Percentiles rank a stretch among this genome's conserved stretches.
Conservation (phyloP, 768 basidiomycete genomes). For the Hygrophoropsis aurantiaca region DNA sequence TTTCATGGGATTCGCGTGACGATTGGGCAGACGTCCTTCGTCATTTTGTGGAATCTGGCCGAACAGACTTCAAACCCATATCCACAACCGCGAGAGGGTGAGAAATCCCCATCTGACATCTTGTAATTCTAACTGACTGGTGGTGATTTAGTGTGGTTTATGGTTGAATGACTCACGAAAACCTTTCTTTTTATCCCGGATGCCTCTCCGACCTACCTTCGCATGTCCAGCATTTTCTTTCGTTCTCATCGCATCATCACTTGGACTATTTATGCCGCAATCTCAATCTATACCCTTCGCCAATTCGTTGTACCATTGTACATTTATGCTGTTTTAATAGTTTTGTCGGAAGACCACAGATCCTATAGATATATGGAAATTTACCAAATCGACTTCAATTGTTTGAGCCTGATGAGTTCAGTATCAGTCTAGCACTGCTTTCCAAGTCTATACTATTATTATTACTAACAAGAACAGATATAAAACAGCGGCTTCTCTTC, state of each 20-base stretch:
- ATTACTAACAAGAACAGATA: no score
- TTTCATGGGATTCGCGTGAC: conserved; percentile 72
- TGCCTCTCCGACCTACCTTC: conserved; percentile 26
- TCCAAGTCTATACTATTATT: neutral
- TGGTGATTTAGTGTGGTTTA: conserved; percentile 40
- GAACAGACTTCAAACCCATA: conserved; percentile 81
- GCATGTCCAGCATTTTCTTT: conserved; percentile 7
- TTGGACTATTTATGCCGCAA: conserved; percentile 18
- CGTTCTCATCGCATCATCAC: conserved; percentile 17
- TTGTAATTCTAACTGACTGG: conserved; percentile 7
- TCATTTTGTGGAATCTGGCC: conserved; percentile 70
- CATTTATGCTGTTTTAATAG: conserved; percentile 18
- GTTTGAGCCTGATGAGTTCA: no score
- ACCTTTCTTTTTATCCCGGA: neutral
- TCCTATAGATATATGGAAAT: neutral
- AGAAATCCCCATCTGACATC: conserved; percentile 29
- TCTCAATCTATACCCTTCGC: conserved; percentile 8
- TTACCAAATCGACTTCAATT: neutral
- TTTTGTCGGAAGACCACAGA: no score
- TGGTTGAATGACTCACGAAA: conserved; percentile 28
- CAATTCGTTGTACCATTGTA: conserved; percentile 21
- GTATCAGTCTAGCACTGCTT: neutral
- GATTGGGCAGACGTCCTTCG: conserved; percentile 72
- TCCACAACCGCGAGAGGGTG: conserved; percentile 75
- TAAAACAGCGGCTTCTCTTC: no score